These are phyloP conservation scores for Bipolaris bicolor DNA, from an alignment of 2,329 filamentous ascomycete species.

Conservation along the genomic window DNA sequence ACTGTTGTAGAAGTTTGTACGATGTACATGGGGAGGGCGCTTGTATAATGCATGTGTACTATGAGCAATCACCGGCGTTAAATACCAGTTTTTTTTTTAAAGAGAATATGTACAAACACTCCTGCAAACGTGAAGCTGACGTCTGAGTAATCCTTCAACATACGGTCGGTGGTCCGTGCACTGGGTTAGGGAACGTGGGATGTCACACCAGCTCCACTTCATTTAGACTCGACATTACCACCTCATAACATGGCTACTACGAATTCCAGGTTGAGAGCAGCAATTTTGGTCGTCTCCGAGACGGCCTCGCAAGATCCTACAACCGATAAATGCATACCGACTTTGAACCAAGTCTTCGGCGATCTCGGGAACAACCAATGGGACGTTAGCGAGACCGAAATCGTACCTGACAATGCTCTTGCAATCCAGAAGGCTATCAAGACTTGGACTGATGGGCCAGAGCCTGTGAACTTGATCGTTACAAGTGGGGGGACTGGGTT, in stretches of 20 bases:
- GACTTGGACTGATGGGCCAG: constrained; percentile 72
- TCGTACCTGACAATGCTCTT: constrained; percentile 77
- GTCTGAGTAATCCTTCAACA: constrained; percentile 9
- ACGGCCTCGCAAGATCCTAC: constrained; percentile 82
- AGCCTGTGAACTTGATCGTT: constrained; percentile 73
- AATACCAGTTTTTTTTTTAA: constrained; percentile 28
- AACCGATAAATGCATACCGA: constrained; percentile 73
- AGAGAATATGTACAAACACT: neutral
- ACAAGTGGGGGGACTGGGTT: constrained; percentile 96
- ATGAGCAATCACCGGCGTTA: constrained; percentile 40
- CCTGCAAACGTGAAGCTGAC: neutral
- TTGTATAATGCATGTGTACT: constrained; percentile 49
- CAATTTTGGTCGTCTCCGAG: constrained; percentile 87
- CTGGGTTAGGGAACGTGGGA: constrained; percentile 19
- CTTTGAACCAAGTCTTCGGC: constrained; percentile 72
- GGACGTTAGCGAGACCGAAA: constrained; percentile 70
- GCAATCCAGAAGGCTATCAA: constrained; percentile 77
- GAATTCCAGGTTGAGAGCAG: constrained; percentile 66
- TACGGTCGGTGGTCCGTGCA: constrained; percentile 29
- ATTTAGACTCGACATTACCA: constrained; percentile 20
- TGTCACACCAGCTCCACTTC: constrained; percentile 28
- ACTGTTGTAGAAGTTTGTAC: constrained; percentile 9
- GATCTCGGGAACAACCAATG: constrained; percentile 72
- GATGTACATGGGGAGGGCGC: neutral
- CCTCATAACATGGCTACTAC: constrained; percentile 36